These are phyloP conservation scores for Botrytis fragariae DNA, from an alignment of 2,329 filamentous ascomycete species.

Conservation along the genomic window DNA sequence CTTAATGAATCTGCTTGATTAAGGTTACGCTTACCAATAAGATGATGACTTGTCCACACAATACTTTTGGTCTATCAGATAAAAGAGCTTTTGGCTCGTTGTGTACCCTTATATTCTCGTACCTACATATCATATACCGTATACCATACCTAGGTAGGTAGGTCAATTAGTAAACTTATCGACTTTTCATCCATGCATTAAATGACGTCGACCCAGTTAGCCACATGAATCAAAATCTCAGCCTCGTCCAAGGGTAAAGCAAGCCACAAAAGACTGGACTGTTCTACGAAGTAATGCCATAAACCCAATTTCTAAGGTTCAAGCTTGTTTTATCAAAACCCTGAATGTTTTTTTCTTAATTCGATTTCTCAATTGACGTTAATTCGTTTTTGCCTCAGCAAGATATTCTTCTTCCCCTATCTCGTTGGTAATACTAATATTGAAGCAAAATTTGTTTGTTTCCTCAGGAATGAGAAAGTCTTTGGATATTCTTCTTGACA, in stretches of 20 bases:
- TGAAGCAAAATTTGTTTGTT: neutral
- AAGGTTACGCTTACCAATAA: neutral
- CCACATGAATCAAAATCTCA: neutral
- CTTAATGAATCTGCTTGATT: neutral
- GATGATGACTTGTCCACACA: neutral
- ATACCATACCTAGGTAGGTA: too few species aligned
- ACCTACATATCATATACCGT: neutral
- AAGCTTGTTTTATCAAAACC: neutral
- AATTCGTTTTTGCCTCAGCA: neutral
- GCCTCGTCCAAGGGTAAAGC: neutral
- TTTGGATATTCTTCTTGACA: neutral
- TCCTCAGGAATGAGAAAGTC: constrained; percentile 1
- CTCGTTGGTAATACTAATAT: neutral
- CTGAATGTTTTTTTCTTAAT: neutral
- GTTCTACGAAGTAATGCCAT: neutral
- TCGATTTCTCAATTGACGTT: neutral
- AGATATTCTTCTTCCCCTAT: neutral
- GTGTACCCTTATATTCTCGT: too few species aligned
- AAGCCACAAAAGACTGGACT: neutral
- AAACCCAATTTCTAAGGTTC: neutral
- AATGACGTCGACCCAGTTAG: neutral
- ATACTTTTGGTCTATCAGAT: neutral
- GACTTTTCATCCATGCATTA: neutral
- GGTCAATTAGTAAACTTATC: neutral
- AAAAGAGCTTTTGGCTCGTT: too few species aligned